Evolutionary conservation across 1,139 yeast species (phyloP).

Genomic region (Geotrichum candidum): DNA sequence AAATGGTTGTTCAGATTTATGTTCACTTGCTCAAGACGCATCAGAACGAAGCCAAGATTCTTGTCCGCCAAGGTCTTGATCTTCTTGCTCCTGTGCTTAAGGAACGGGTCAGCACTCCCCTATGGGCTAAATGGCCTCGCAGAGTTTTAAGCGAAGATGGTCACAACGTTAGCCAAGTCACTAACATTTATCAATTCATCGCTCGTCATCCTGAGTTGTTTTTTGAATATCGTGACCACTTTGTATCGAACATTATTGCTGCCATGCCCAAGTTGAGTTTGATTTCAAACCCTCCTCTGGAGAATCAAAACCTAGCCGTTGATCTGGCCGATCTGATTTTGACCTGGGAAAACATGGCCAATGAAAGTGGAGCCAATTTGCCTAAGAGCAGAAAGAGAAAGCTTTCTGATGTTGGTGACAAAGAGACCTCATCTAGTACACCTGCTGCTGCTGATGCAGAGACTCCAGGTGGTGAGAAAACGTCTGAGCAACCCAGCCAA

Average conservation of each 20-base stretch:
- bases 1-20: constrained; percentile 85
- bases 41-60: constrained; percentile 74
- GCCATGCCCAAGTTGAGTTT: constrained; percentile 92
- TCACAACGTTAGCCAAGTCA: constrained; percentile 71
- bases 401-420: constrained; percentile 22
- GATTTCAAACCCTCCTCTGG: constrained; percentile 71
- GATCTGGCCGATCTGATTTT: constrained; percentile 82
- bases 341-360: constrained; percentile 63
- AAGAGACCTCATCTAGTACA: constrained; percentile 18
- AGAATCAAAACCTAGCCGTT: constrained; percentile 78
- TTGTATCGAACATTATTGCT: constrained; percentile 81
- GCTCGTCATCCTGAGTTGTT: constrained; percentile 81
- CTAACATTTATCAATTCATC: constrained; percentile 85
- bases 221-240: constrained; percentile 81
- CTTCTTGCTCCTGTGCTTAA: constrained; percentile 85
- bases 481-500: constrained; percentile 5
- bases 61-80: constrained; percentile 85
- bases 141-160: constrained; percentile 89
- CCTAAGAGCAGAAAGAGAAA: constrained; percentile 26
- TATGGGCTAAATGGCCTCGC: constrained; percentile 96
- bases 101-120: constrained; percentile 56
- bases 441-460: constrained; percentile 1
- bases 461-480: constrained; percentile 4
- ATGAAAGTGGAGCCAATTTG: constrained; percentile 27
- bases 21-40: constrained; percentile 83